These are phyloP conservation scores for Pseudonectria foliicola DNA, from an alignment of 2,329 filamentous ascomycete genomes.

Conservation along the genomic window DNA sequence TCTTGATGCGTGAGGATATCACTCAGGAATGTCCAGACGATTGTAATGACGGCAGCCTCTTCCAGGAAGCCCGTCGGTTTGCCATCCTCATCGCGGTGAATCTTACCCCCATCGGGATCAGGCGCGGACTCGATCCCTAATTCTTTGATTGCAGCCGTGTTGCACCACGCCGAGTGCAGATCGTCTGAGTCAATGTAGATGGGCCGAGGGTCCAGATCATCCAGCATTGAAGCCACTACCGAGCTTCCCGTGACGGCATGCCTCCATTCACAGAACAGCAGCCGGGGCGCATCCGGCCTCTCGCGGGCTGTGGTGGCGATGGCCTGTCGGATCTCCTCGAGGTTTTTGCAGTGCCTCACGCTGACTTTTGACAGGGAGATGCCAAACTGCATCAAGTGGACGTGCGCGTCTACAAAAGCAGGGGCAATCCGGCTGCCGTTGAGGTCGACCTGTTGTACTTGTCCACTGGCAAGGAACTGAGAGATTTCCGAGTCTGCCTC, in stretches of 20 bases:
- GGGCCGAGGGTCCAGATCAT: conserved; percentile 41
- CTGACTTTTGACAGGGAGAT: conserved; percentile 37
- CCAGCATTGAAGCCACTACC: conserved; percentile 33
- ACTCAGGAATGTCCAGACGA: conserved; percentile 42
- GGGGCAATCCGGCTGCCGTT: conserved; percentile 30
- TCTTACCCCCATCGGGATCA: conserved; percentile 36
- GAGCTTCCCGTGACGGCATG: conserved; percentile 29
- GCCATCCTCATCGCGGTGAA: conserved; percentile 36
- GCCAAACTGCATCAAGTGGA: conserved; percentile 40
- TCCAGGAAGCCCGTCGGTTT: conserved; percentile 38
- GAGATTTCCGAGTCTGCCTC: background rate
- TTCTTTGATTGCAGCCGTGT: conserved; percentile 38
- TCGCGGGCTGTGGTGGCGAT: conserved; percentile 32
- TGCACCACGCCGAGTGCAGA: conserved; percentile 46
- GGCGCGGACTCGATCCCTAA: conserved; percentile 34
- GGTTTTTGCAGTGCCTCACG: conserved; percentile 31
- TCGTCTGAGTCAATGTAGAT: conserved; percentile 46
- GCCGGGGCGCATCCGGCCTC: conserved; percentile 34
- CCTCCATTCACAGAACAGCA: conserved; percentile 44
- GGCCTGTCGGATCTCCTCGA: conserved; percentile 34
- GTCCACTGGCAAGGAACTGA: background rate
- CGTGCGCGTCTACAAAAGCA: conserved; percentile 42
- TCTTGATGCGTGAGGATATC: conserved; percentile 33
- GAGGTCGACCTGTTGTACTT: conserved; percentile 20
- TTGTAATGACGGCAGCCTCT: conserved; percentile 36